Evolutionary conservation across 352 stramenopile genomes (phyloP), one percentile per base, ranked within the genome.

Genomic region (Phytophthora pini): DNA sequence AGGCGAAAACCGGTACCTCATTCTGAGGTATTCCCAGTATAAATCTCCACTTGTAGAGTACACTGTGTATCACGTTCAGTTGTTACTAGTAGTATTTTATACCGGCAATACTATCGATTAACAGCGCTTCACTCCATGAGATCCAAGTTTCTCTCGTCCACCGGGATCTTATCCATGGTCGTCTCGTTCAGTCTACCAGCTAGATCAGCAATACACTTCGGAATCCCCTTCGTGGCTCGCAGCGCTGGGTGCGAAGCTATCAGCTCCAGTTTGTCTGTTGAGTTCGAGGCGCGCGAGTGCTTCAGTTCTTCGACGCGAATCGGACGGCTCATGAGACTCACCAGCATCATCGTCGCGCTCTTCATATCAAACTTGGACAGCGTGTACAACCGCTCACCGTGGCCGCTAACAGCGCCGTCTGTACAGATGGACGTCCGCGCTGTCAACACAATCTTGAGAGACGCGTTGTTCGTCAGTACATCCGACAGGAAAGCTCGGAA

Each of bases 381-480:
- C 26, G 72, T 76, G 39, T 89, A 93, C 47, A 93, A 72, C 4
- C 82, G 80, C 26, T 93, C 84, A 24, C 84, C 84, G 15, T 91
- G 80, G 1, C 84, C 84, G n/a, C 77, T 61, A 11, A 93, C 82
- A 27, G 82, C 76, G 22, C 82, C 84, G 47, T 93, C 82, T 1
- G 79, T 77, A 13, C 66, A 88, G 38, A 93, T 87, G 8, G 80
- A 89, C 2, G 74, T 80, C 9, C 80, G 57, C 3, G 82, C 72
- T 13, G 84, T 90, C 17, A 93, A 66, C 39, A 93, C 73, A 49
- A 93, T 87, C 69, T 93, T 93, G n/a, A 93, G 56, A 8, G 63
- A 84, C 29, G 80, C 57, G 46, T 89, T 88, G 52, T 90, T 89
- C 12, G 84, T 91, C 36, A 93, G 62, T 13, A 91, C 46, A 39